These are phyloP conservation scores for Parietaria judaica DNA, from an alignment of 306 rosid genomes.

Conservation along the genomic window DNA sequence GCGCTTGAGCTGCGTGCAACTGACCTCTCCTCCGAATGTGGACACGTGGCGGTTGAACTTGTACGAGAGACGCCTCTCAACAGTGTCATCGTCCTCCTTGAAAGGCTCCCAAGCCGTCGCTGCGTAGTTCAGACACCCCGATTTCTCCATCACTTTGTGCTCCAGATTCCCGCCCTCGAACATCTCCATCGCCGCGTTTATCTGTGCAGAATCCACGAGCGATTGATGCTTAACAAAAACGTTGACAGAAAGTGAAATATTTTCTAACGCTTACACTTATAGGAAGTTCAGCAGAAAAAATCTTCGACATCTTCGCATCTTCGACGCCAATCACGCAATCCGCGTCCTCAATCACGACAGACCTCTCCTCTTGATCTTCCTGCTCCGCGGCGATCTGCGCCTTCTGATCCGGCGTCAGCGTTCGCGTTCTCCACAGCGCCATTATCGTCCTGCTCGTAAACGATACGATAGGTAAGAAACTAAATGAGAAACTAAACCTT, in stretches of 20 bases:
- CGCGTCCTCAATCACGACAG: slow-evolving; percentile 36
- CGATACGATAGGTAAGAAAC: background rate
- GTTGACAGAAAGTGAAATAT: slow-evolving; percentile 2
- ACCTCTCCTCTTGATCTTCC: slow-evolving; percentile 51
- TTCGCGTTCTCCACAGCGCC: slow-evolving; percentile 80
- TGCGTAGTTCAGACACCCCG: slow-evolving; percentile 51
- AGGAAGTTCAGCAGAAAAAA: slow-evolving; percentile 61
- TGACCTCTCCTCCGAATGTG: slow-evolving; percentile 51
- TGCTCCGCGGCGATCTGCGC: slow-evolving; percentile 39
- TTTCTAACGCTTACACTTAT: slow-evolving; percentile 32
- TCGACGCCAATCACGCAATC: slow-evolving; percentile 38
- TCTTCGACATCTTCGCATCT: slow-evolving; percentile 41
- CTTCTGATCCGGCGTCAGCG: slow-evolving; percentile 39
- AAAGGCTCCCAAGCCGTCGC: slow-evolving; percentile 54
- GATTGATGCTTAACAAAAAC: no score
- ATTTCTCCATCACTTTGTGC: slow-evolving; percentile 53
- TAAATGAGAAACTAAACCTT: background rate
- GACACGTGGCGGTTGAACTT: slow-evolving; percentile 46
- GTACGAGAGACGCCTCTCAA: slow-evolving; percentile 50
- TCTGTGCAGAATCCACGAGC: slow-evolving; percentile 29
- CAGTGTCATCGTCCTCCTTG: slow-evolving; percentile 22
- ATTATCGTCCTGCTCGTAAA: slow-evolving; percentile 43
- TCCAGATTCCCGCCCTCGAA: slow-evolving; percentile 68
- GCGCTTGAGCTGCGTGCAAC: slow-evolving; percentile 53
- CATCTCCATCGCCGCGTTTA: slow-evolving; percentile 44